phyloP scores from a whole-genome alignment of 495 filamentous ascomycete species.

The Glarea lozoyensis region DNA sequence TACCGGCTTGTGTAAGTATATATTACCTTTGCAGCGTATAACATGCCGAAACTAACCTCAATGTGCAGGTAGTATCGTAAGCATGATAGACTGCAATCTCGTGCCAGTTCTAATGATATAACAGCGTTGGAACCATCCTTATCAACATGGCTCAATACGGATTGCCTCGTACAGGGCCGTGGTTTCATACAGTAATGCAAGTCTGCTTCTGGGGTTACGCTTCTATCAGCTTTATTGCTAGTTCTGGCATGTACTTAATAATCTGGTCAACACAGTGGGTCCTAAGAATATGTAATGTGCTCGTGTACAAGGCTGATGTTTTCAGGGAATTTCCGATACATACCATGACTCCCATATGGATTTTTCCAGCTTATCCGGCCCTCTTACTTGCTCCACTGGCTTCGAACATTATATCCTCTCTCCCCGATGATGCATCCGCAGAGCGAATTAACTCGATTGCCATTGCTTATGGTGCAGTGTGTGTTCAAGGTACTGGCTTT shows the following conservation, averaged over 20 bases:
- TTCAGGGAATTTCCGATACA: conserved; percentile 62
- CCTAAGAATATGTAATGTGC: not conserved
- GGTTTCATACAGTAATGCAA: conserved; percentile 55
- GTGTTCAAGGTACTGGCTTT: conserved; percentile 77
- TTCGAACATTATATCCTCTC: conserved; percentile 48
- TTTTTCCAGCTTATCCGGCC: conserved; percentile 83
- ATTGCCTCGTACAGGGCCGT: conserved; percentile 51
- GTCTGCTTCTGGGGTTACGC: conserved; percentile 70
- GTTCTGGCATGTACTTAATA: conserved; percentile 63
- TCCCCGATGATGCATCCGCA: conserved; percentile 24
- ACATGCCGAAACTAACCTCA: conserved; percentile 1
- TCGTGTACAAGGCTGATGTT: not conserved
- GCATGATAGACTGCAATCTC: not conserved
- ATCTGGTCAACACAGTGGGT: conserved; percentile 52
- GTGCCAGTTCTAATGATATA: not conserved
- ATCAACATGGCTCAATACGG: conserved; percentile 78
- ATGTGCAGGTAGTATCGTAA: conserved; percentile 36
- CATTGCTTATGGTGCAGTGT: conserved; percentile 62
- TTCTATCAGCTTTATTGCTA: conserved; percentile 51
- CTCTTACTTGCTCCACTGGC: conserved; percentile 73
- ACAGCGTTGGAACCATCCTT: conserved; percentile 60
- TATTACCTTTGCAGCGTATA: conserved; percentile 16
- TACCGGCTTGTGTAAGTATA: conserved; percentile 58
- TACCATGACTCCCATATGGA: conserved; percentile 87
- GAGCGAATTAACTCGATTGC: conserved; percentile 40